These are phyloP conservation scores for Pseudocohnilembus persalinus DNA, from an alignment of 169 alveolate species.

Conservation along the genomic window DNA sequence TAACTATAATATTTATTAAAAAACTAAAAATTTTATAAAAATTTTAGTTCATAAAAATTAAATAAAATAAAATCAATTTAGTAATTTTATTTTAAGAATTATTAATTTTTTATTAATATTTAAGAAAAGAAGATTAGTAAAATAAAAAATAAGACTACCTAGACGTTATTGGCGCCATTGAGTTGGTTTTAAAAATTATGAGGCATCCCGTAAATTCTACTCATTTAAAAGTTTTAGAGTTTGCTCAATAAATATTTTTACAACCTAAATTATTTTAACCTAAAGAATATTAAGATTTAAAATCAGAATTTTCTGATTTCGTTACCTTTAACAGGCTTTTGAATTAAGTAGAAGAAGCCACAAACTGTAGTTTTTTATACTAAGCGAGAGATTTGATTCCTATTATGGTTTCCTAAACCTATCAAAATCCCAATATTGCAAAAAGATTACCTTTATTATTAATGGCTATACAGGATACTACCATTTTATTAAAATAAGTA, in stretches of 20 bases:
- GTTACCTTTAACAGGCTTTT: background rate
- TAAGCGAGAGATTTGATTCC: conserved; percentile 24
- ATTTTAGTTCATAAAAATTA: too few relatives aligned
- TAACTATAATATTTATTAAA: too few relatives aligned
- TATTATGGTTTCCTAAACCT: conserved; percentile 2
- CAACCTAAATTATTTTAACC: background rate
- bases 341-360: background rate
- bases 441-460: conserved; percentile 26
- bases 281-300: background rate
- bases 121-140: background rate
- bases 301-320: background rate
- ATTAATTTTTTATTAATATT: too few relatives aligned
- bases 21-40: too few relatives aligned
- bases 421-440: conserved; percentile 18
- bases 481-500: conserved; percentile 18
- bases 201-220: background rate
- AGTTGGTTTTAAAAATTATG: conserved; percentile 3
- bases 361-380: background rate
- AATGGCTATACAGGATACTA: conserved; percentile 26
- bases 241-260: background rate
- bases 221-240: background rate
- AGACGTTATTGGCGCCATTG: conserved; percentile 8
- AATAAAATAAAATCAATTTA: too few relatives aligned
- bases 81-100: background rate
- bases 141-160: background rate